These are phyloP conservation scores for Ascochyta viciae-villosae DNA, from an alignment of 2,329 filamentous ascomycete genomes.

Conservation along the genomic window DNA sequence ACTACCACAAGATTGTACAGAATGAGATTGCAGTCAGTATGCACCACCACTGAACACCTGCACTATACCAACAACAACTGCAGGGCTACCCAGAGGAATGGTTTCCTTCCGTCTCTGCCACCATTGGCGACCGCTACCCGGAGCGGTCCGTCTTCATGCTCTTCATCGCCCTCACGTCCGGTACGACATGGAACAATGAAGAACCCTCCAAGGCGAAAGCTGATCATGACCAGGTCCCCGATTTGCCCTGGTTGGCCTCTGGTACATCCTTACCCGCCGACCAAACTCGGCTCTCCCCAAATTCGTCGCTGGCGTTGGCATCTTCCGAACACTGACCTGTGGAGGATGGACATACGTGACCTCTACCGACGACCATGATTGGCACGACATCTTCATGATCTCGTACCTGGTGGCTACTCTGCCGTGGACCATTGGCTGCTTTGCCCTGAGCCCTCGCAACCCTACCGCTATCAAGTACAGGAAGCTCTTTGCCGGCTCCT, in stretches of 20 bases:
- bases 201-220: background rate
- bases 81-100: conserved; percentile 77
- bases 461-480: conserved; percentile 83
- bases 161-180: conserved; percentile 95
- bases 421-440: conserved; percentile 92
- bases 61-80: conserved; percentile 21
- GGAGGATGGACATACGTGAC: conserved; percentile 99
- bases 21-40: conserved; percentile 81
- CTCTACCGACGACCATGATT: conserved; percentile 96
- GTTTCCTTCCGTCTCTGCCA: conserved; percentile 95
- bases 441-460: conserved; percentile 86
- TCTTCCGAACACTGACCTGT: conserved; percentile 90
- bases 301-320: conserved; percentile 77
- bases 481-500: conserved; percentile 80
- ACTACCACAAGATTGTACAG: conserved; percentile 96
- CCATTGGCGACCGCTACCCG: conserved; percentile 95
- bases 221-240: conserved; percentile 71
- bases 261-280: conserved; percentile 85
- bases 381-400: conserved; percentile 99
- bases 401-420: conserved; percentile 93
- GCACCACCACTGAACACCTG: background rate
- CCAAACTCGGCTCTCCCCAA: conserved; percentile 79
- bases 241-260: conserved; percentile 87
- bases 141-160: conserved; percentile 97
- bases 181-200: conserved; percentile 51